Base-by-base conservation (phyloP, 1,284 basidiomycete genomes). In the Ganoderma leucocontextum region DNA sequence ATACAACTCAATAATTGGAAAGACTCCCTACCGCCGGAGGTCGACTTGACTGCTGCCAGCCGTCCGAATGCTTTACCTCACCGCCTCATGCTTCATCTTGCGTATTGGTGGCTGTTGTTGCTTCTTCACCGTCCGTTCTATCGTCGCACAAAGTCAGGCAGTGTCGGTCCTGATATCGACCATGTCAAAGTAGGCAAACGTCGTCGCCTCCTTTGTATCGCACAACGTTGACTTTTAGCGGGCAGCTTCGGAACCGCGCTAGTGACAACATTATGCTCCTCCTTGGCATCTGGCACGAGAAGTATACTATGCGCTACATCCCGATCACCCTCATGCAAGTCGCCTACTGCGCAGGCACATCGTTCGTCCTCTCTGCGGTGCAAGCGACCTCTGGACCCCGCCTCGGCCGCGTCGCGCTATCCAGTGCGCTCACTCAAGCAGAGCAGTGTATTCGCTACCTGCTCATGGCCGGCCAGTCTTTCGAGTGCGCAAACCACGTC, bases 71-170 rank as follows among this genome's bases (percentile, higher is more conserved):
- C 88, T 2, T 83, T 87, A 0, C 89, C 90, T 0, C 89, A 91
- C 65, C 82, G 87, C 39, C 78, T 92, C 4, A 90, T 88, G 83
- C 79, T 91, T 67, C 89, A 92, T 72, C 78, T 90, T 38, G 83
- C 85, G 1, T 89, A 89, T 75, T 86, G 87, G 80, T 91, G 89
- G 89, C 80, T 88, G 7, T 83, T 86, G 63, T 88, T 92, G 42
- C 82, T 92, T 10, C 84, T 92, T 0, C 89, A 91, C 70, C 83
- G 89, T 0, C 89, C 90, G 0, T 91, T 89, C 80, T 91, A 88
- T 75, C 83, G 87, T 38, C 83, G 85, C 3, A 81, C 81, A 1
- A 83, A 83, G 22, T 74, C 82, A 3, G 77, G 83, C 63, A 76
- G 78, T 42, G 77, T 82, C 0, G 82, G 83, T 33, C 77, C 78